Evolutionary conservation across 2,329 filamentous ascomycete species (phyloP).

Genomic region (Colletotrichum chrysophilum): DNA sequence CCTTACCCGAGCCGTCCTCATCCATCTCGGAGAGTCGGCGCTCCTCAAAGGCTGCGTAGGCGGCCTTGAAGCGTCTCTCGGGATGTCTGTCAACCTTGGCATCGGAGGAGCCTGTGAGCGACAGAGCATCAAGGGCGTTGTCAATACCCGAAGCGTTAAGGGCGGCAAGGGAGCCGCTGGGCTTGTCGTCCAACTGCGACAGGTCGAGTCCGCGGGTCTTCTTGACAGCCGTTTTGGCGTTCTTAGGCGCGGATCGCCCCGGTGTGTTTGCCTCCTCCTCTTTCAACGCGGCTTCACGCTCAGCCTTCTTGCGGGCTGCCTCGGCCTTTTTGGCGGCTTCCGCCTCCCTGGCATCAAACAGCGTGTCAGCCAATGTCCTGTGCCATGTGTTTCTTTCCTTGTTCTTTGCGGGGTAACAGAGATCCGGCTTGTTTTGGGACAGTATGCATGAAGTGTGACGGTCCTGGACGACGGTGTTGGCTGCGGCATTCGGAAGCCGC

Average conservation of each 20-base stretch:
- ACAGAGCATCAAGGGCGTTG: constrained; percentile 88
- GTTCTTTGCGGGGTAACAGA: not conserved
- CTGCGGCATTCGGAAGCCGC: not conserved
- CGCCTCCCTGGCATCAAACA: constrained; percentile 67
- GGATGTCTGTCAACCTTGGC: constrained; percentile 87
- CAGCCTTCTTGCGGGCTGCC: constrained; percentile 86
- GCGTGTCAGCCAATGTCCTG: constrained; percentile 6
- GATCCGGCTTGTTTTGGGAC: not conserved
- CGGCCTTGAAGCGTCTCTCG: constrained; percentile 85
- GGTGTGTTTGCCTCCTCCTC: constrained; percentile 78
- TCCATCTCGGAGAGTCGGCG: constrained; percentile 84
- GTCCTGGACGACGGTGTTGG: not conserved
- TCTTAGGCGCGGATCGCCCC: constrained; percentile 67
- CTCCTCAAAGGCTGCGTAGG: constrained; percentile 83
- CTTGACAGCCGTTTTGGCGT: constrained; percentile 70
- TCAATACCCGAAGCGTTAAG: constrained; percentile 90
- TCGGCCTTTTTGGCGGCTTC: constrained; percentile 86
- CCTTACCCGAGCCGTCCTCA: constrained; percentile 73
- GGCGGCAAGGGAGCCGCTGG: constrained; percentile 48
- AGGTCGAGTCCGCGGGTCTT: constrained; percentile 78
- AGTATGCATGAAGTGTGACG: not conserved
- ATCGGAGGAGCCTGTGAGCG: constrained; percentile 60
- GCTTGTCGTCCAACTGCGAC: constrained; percentile 69
- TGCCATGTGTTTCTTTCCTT: not conserved
- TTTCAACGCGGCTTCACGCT: constrained; percentile 80